A percentile compares a stretch with the other conserved stretches of the same genome.
phyloP scores from a whole-genome alignment of 129 eudicot species.

The Dittrichia graveolens region DNA sequence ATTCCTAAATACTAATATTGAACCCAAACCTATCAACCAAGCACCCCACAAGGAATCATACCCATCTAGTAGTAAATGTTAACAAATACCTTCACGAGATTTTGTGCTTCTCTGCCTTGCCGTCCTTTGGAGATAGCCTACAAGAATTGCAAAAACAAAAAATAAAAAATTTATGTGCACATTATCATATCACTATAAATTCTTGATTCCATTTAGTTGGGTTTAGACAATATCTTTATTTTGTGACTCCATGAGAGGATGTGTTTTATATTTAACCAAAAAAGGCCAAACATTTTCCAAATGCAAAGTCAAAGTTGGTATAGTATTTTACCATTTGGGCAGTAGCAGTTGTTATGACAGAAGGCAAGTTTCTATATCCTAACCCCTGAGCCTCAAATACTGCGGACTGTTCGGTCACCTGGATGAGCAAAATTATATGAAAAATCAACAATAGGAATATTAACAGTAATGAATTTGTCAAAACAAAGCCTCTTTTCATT shows the following conservation, averaged over 20 bases:
- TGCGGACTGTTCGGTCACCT: conserved; percentile 79
- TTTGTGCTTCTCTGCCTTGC: conserved; percentile 94
- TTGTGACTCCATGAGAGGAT: too few relatives aligned
- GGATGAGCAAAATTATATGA: neutral
- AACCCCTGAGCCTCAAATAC: conserved; percentile 66
- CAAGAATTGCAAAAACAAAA: neutral
- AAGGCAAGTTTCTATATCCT: conserved; percentile 53
- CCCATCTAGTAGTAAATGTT: neutral
- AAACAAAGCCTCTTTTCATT: too few relatives aligned
- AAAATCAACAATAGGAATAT: too few relatives aligned
- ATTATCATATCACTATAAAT: neutral
- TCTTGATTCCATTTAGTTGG: neutral
- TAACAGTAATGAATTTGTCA: too few relatives aligned
- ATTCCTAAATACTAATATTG: too few relatives aligned
- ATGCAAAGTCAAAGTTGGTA: conserved; percentile 1
- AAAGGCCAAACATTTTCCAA: neutral
- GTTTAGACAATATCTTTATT: neutral
- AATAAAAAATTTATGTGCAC: neutral
- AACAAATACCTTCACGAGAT: conserved; percentile 60
- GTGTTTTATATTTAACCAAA: too few relatives aligned
- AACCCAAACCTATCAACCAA: too few relatives aligned
- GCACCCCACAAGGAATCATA: too few relatives aligned
- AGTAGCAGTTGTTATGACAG: conserved; percentile 65
- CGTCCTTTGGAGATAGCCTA: conserved; percentile 93
- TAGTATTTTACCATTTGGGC: conserved; percentile 79